A percentile compares a stretch with the other conserved stretches of the same genome.
phyloP scores from a whole-genome alignment of 805 yeast genomes.

The Ogataea nitratoaversa region DNA sequence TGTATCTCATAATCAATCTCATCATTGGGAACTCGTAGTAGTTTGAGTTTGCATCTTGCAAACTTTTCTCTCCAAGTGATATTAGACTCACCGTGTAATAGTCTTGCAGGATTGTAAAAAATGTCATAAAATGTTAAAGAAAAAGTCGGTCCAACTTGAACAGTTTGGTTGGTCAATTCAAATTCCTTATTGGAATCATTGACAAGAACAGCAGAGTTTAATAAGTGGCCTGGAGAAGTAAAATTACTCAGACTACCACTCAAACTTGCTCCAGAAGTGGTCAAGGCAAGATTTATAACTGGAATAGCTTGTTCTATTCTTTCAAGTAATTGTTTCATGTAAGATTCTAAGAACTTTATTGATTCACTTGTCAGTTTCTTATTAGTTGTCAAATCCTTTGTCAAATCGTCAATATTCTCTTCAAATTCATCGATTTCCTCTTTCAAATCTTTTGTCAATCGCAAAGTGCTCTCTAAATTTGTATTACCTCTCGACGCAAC shows the following conservation, averaged over 20 bases:
- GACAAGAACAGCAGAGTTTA: constrained; percentile 56
- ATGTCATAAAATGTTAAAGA: constrained; percentile 55
- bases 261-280: constrained; percentile 64
- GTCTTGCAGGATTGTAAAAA: constrained; percentile 52
- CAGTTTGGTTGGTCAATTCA: constrained; percentile 1
- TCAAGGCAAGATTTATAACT: constrained; percentile 56
- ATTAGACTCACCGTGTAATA: constrained; percentile 27
- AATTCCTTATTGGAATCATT: constrained; percentile 34
- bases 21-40: constrained; percentile 29
- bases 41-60: constrained; percentile 47
- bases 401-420: constrained; percentile 38
- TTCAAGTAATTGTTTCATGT: constrained; percentile 42
- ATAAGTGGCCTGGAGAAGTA: constrained; percentile 59
- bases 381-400: constrained; percentile 25
- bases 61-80: constrained; percentile 73
- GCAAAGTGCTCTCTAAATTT: constrained; percentile 48
- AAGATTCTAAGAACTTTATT: constrained; percentile 42
- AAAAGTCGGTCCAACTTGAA: constrained; percentile 58
- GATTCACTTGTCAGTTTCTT: constrained; percentile 24
- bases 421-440: constrained; percentile 57
- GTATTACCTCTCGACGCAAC: constrained; percentile 62
- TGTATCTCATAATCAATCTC: constrained; percentile 37
- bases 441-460: constrained; percentile 51
- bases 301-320: constrained; percentile 70
- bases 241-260: constrained; percentile 40